These are phyloP conservation scores for Hypoxylon sp. DNA, from an alignment of 2,329 filamentous ascomycete genomes.

Conservation along the genomic window DNA sequence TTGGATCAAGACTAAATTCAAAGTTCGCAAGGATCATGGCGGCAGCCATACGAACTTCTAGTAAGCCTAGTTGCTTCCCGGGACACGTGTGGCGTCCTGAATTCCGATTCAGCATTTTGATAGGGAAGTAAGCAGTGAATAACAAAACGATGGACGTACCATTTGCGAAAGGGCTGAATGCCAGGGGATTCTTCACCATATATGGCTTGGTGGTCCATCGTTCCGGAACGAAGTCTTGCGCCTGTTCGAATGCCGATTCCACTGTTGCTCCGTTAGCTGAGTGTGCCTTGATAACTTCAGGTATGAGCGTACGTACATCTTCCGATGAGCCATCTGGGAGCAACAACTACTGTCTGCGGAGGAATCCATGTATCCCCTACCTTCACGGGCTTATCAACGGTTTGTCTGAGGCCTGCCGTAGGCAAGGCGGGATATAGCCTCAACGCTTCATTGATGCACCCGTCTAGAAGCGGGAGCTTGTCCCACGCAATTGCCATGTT, in stretches of 20 bases:
- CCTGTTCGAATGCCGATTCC: conserved; percentile 24
- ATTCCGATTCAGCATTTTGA: not conserved
- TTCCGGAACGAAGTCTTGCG: conserved; percentile 35
- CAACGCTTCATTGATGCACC: conserved; percentile 30
- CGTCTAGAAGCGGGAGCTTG: conserved; percentile 21
- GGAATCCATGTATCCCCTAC: conserved; percentile 29
- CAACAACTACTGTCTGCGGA: conserved; percentile 23
- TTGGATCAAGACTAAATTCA: conserved; percentile 11
- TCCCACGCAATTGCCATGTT: not conserved
- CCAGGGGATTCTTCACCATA: conserved; percentile 22
- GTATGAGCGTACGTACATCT: conserved; percentile 18
- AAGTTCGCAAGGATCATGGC: conserved; percentile 16
- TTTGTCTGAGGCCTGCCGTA: conserved; percentile 20
- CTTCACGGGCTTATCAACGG: conserved; percentile 16
- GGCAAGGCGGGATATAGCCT: conserved; percentile 29
- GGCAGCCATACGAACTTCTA: conserved; percentile 22
- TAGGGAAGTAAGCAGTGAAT: not conserved
- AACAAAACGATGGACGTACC: not conserved
- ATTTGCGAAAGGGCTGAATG: conserved; percentile 2
- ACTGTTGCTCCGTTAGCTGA: conserved; percentile 7
- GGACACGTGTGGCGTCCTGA: conserved; percentile 16
- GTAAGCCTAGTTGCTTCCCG: conserved; percentile 19
- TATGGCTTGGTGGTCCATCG: conserved; percentile 33
- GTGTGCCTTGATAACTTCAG: not conserved
- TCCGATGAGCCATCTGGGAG: conserved; percentile 28